A percentile compares a stretch with the other conserved stretches of the same genome.
Evolutionary conservation across 331 rosid species (phyloP).

Genomic region (Cucumis variabilis): DNA sequence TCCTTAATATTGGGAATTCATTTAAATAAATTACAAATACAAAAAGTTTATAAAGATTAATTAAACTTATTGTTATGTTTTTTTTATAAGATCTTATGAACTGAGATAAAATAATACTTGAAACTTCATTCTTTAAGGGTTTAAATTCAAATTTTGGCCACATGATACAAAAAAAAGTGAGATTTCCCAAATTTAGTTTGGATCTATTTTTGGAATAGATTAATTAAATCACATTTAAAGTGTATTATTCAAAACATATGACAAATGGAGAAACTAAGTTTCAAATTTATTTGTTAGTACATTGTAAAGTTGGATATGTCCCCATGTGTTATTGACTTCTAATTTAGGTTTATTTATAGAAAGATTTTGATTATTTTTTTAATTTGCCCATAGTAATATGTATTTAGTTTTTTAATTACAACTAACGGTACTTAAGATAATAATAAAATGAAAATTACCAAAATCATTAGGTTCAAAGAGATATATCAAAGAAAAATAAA

Average conservation of each 20-base stretch:
- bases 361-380: background rate
- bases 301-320: background rate
- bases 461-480: too few relatives aligned
- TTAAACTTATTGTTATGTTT: background rate
- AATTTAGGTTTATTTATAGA: background rate
- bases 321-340: conserved; percentile 10
- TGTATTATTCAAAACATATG: background rate
- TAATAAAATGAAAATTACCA: background rate
- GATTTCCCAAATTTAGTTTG: conserved; percentile 2
- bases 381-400: background rate
- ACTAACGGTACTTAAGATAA: too few relatives aligned
- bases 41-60: background rate
- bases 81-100: background rate
- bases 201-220: background rate
- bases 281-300: background rate
- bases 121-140: background rate
- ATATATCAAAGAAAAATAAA: too few relatives aligned
- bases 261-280: background rate
- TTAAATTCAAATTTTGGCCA: background rate
- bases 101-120: background rate
- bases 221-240: conserved; percentile 15
- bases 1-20: background rate
- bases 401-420: too few relatives aligned
- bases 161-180: background rate
- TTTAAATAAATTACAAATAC: background rate